phyloP scores from a whole-genome alignment of 306 rosid species.

The Rosa multiflora region DNA sequence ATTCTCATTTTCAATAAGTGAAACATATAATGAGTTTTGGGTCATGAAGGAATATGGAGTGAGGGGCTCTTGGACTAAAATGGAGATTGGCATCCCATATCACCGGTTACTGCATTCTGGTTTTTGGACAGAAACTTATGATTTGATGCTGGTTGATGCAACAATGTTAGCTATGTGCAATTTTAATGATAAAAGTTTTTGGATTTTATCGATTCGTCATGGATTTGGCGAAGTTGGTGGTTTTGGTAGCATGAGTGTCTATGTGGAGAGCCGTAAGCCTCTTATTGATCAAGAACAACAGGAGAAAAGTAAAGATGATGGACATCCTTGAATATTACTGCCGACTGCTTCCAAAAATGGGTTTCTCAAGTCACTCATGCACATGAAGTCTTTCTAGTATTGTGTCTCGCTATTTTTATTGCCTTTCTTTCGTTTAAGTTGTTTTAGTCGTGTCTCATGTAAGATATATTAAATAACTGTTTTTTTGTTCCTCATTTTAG shows the following conservation, averaged over 20 bases:
- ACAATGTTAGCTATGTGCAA: background rate
- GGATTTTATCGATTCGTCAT: background rate
- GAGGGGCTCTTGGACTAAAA: constrained; percentile 2
- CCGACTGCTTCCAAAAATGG: background rate
- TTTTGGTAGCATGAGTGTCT: background rate
- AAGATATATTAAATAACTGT: no score
- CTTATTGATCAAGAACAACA: background rate
- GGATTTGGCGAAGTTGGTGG: background rate
- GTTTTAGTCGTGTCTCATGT: no score
- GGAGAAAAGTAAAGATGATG: background rate
- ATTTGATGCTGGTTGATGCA: background rate
- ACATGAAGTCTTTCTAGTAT: no score
- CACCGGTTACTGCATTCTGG: background rate
- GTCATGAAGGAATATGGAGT: constrained; percentile 3
- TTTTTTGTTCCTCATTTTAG: no score
- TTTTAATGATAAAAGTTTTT: background rate
- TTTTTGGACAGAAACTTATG: background rate
- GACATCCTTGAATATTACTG: background rate
- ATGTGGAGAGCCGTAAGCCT: background rate
- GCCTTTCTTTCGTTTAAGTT: no score
- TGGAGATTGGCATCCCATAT: background rate
- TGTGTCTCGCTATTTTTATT: no score
- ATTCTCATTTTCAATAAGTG: background rate
- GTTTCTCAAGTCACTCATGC: no score
- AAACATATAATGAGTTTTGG: background rate